These are phyloP conservation scores for Aspergillus tanneri DNA, from an alignment of 2,329 filamentous ascomycete genomes.

Conservation along the genomic window DNA sequence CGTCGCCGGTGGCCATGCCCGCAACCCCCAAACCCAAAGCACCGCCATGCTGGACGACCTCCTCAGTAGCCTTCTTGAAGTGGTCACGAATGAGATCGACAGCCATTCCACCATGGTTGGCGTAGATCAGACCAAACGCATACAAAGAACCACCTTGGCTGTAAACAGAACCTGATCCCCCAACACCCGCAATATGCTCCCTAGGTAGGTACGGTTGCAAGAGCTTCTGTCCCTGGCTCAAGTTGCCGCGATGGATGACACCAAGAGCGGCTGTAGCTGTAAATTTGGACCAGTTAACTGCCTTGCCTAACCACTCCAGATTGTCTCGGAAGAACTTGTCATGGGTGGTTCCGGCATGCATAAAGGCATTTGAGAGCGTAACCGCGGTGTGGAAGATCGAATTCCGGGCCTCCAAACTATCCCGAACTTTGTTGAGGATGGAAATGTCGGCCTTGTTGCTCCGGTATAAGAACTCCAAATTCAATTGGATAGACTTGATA, in stretches of 20 bases:
- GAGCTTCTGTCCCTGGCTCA: constrained; percentile 88
- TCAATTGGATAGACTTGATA: constrained; percentile 89
- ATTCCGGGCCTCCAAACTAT: constrained; percentile 91
- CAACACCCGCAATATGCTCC: constrained; percentile 57
- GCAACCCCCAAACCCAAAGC: constrained; percentile 93
- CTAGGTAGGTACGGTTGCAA: constrained; percentile 92
- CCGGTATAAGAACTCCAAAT: constrained; percentile 92
- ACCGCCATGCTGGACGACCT: constrained; percentile 95
- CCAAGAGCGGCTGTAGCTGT: constrained; percentile 94
- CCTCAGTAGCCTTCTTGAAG: constrained; percentile 54
- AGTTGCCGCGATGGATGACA: constrained; percentile 93
- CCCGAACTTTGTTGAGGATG: constrained; percentile 93
- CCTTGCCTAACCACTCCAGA: constrained; percentile 95
- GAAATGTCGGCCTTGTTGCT: constrained; percentile 91
- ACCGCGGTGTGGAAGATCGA: constrained; percentile 98
- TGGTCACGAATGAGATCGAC: constrained; percentile 49
- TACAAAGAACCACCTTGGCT: constrained; percentile 96
- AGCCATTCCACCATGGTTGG: constrained; percentile 92
- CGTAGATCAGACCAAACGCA: constrained; percentile 92
- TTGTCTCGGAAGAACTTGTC: constrained; percentile 99
- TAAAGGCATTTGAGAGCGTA: constrained; percentile 97
- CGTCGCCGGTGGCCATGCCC: constrained; percentile 92
- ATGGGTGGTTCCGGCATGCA: constrained; percentile 97
- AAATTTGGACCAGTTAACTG: constrained; percentile 99
- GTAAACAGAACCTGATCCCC: constrained; percentile 81